Evolutionary conservation across 2,329 filamentous ascomycete species (phyloP).

Genomic region (Domatiomyces catenatus): DNA sequence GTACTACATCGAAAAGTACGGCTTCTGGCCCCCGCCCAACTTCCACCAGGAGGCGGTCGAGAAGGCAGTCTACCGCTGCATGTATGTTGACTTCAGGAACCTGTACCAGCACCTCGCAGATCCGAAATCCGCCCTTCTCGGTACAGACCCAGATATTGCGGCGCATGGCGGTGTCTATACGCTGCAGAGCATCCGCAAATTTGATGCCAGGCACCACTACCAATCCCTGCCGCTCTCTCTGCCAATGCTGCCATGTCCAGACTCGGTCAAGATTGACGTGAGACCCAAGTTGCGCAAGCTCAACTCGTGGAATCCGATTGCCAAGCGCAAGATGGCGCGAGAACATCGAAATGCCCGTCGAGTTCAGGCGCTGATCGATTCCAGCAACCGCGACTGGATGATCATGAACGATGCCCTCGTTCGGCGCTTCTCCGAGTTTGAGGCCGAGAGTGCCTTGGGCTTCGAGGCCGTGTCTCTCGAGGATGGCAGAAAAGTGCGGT

Average conservation of each 20-base stretch:
- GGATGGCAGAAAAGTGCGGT: constrained; percentile 62
- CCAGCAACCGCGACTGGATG: constrained; percentile 13
- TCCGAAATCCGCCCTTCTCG: constrained; percentile 18
- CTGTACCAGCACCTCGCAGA: constrained; percentile 61
- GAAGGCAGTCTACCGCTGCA: constrained; percentile 41
- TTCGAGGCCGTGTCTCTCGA: constrained; percentile 43
- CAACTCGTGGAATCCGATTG: constrained; percentile 15
- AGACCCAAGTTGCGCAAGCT: constrained; percentile 6
- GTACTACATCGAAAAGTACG: constrained; percentile 52
- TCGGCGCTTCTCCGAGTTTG: constrained; percentile 53
- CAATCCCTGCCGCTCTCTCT: constrained; percentile 47
- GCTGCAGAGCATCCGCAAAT: constrained; percentile 50
- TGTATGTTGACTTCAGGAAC: constrained; percentile 55
- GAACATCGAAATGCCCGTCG: constrained; percentile 9
- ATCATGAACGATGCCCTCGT: constrained; percentile 40
- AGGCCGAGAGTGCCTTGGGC: constrained; percentile 44
- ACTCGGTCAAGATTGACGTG: constrained; percentile 1
- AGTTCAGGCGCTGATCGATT: constrained; percentile 12
- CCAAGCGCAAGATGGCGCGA: constrained; percentile 10
- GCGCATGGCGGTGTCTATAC: constrained; percentile 52
- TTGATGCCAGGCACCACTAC: constrained; percentile 48
- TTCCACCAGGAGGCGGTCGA: constrained; percentile 37
- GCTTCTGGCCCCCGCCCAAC: constrained; percentile 52
- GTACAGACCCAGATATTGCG: constrained; percentile 38
- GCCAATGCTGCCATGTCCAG: constrained; percentile 44